Evolutionary conservation across 345 rosid genomes (phyloP), one percentile per base, ranked within the genome.

Genomic region (Kandelia obovata): DNA sequence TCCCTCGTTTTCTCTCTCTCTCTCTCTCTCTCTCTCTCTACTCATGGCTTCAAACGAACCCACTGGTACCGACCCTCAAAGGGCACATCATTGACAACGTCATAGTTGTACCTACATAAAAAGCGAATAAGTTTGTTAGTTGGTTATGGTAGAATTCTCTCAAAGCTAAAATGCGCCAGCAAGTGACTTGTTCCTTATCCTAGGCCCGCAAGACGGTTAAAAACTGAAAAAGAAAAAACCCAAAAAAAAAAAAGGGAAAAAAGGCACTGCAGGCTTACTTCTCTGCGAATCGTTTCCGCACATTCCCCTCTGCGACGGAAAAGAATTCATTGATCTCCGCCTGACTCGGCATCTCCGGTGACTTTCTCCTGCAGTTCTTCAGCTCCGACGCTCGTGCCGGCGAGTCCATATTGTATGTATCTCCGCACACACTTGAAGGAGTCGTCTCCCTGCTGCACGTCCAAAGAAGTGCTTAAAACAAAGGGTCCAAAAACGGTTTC

Each of bases 61-160:
- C 96, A 89, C 75, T 82, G 71, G 88, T 84, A 89, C 9, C 89
- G 89, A 62, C 96, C 96, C 61, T 83, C 68, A 30, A 89, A 76
- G 32, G 96, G 92, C 79, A 61, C 69, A 35, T 89, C 96, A 74
- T 83, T 89, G 71, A 61, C 86, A 55, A 87, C 71, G 69, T 89
- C 92, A 72, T 75, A 89, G 65, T 89, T 89, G 87, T 89, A 89
- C 91, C 96, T 89, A 78, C 69, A 65, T 31, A 77, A 77, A 64
- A 31, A 31, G 64, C 61, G 21, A 55, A 61, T 32, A 51, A 59
- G 73, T 71, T 79, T 74, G 83, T 81, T 82, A 83, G 82, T 86
- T 73, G 73, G 80, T 78, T 84, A 72, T 20, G 56, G 68, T 74
- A 52, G 27, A 71, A 69, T 61, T 51, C 67, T 64, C 62, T 11